Percentiles rank a stretch among this genome's conserved stretches.
Conservation (phyloP, 2,329 filamentous ascomycete genomes). For the Alternaria infectoria region DNA sequence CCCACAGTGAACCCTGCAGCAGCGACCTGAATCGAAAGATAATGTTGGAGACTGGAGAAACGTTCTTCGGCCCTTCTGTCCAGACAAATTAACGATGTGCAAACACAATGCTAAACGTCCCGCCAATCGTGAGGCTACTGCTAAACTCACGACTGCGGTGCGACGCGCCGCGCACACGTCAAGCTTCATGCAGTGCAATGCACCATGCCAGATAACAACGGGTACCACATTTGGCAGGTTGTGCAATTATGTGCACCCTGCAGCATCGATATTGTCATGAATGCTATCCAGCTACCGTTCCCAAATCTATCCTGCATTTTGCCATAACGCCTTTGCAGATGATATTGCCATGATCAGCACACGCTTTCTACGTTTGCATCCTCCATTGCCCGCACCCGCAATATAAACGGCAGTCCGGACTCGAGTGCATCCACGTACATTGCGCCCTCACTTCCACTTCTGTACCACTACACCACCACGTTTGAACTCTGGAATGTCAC, state of each 20-base stretch:
- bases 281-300: neutral
- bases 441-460: conserved; percentile 54
- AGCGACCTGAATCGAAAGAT: conserved; percentile 1
- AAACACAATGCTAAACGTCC: neutral
- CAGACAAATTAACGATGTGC: neutral
- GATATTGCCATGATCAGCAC: neutral
- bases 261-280: neutral
- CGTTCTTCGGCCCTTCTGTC: conserved; percentile 4
- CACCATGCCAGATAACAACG: conserved; percentile 1
- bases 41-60: neutral
- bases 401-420: neutral
- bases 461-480: conserved; percentile 62
- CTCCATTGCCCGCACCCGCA: neutral
- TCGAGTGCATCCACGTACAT: neutral
- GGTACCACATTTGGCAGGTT: conserved; percentile 3
- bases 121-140: conserved; percentile 2
- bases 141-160: neutral
- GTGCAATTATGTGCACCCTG: conserved; percentile 7
- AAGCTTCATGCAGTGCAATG: conserved; percentile 6
- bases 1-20: conserved; percentile 1
- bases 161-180: neutral
- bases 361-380: neutral
- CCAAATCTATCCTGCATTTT: conserved; percentile 1
- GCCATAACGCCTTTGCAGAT: neutral
- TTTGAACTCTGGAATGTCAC: conserved; percentile 58